Percentiles rank a stretch among this genome's conserved stretches.
These are phyloP conservation scores for Aegilops longissima DNA, from an alignment of 176 grass and related monocot species.

Conservation along the genomic window DNA sequence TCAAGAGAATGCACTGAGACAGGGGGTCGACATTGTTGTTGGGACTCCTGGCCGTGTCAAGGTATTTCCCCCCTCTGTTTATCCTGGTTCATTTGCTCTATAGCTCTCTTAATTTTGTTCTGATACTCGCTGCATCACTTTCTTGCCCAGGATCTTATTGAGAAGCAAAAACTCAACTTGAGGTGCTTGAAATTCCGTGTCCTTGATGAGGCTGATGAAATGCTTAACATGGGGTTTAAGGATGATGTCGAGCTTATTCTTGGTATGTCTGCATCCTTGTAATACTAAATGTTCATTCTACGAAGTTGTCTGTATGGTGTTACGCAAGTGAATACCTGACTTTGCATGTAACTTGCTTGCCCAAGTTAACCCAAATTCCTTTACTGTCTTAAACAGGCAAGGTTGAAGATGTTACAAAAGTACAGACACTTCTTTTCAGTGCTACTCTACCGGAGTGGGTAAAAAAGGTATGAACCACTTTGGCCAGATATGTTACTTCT, in stretches of 20 bases:
- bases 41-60: slow-evolving; percentile 93
- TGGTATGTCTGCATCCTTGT: slow-evolving; percentile 39
- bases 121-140: slow-evolving; percentile 1
- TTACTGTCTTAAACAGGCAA: slow-evolving; percentile 61
- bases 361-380: neutral
- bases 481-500: neutral
- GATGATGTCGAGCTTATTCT: slow-evolving; percentile 98
- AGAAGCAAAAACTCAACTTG: slow-evolving; percentile 72
- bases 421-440: slow-evolving; percentile 97
- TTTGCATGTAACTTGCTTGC: neutral
- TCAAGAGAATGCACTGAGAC: slow-evolving; percentile 69
- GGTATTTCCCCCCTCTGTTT: slow-evolving; percentile 30
- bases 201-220: slow-evolving; percentile 99
- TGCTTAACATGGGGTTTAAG: slow-evolving; percentile 99
- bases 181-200: slow-evolving; percentile 83
- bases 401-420: slow-evolving; percentile 87
- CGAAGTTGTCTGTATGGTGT: neutral
- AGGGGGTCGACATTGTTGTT: slow-evolving; percentile 89
- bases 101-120: neutral
- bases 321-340: neutral
- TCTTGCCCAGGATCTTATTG: slow-evolving; percentile 65
- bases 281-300: neutral
- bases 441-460: slow-evolving; percentile 94
- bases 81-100: neutral
- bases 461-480: slow-evolving; percentile 53